A percentile compares a stretch with the other conserved stretches of the same genome.
These are phyloP conservation scores for Albifimbria verrucaria DNA, from an alignment of 2,329 filamentous ascomycete genomes.

Conservation along the genomic window DNA sequence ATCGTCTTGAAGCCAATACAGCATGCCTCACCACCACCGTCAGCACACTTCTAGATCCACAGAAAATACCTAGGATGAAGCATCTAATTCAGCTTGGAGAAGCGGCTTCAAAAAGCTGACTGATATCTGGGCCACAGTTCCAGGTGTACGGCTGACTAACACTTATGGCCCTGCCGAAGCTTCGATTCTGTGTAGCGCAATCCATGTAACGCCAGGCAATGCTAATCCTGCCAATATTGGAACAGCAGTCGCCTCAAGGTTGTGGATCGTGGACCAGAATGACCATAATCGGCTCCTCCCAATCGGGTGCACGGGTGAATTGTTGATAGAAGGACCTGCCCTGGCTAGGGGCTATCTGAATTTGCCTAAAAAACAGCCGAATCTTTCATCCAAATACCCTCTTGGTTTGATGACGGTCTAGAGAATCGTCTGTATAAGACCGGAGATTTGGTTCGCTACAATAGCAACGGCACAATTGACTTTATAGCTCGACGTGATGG, in stretches of 20 bases:
- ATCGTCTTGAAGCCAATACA: conserved; percentile 7
- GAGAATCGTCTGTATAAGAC: conserved; percentile 17
- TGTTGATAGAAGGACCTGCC: conserved; percentile 35
- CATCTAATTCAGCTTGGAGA: conserved; percentile 8
- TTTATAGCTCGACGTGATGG: conserved; percentile 14
- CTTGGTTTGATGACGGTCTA: neutral
- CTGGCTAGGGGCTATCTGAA: conserved; percentile 49
- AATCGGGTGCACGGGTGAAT: conserved; percentile 26
- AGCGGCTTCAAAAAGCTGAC: conserved; percentile 2
- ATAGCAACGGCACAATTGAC: conserved; percentile 10
- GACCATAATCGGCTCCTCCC: conserved; percentile 20
- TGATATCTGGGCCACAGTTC: conserved; percentile 4
- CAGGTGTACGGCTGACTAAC: too few relatives aligned
- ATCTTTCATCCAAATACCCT: conserved; percentile 33
- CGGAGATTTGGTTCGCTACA: conserved; percentile 12
- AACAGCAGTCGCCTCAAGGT: neutral
- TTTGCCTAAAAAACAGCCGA: conserved; percentile 36
- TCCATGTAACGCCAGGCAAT: too few relatives aligned
- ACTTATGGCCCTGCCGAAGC: too few relatives aligned
- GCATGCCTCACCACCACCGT: conserved; percentile 11
- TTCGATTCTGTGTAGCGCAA: too few relatives aligned
- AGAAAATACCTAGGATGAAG: conserved; percentile 4
- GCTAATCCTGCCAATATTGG: conserved; percentile 5
- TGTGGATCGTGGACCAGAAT: conserved; percentile 24
- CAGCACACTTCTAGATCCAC: conserved; percentile 6